These are phyloP conservation scores for Ogataea thermomethanolica DNA, from an alignment of 805 yeast species.

Conservation along the genomic window DNA sequence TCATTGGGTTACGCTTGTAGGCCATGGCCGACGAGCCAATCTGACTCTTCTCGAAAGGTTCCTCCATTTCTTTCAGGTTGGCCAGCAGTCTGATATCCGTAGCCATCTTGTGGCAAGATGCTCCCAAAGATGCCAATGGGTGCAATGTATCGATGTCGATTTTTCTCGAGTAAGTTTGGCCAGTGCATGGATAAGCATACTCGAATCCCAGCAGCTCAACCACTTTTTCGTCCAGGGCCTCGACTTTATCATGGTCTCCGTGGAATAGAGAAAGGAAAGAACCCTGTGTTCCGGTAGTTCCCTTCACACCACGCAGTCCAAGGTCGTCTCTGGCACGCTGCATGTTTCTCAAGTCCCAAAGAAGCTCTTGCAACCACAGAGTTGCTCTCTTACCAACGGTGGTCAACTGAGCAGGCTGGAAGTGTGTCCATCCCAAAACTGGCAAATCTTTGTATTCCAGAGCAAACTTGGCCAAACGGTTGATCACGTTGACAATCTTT, in stretches of 20 bases:
- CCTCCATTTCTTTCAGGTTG: constrained; percentile 95
- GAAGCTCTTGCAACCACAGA: constrained; percentile 93
- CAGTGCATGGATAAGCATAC: constrained; percentile 94
- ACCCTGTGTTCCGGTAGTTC: constrained; percentile 98
- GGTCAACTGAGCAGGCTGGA: constrained; percentile 98
- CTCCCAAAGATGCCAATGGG: constrained; percentile 93
- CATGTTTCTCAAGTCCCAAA: constrained; percentile 97
- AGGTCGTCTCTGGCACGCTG: constrained; percentile 94
- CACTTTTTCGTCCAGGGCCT: constrained; percentile 84
- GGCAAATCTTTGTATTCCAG: constrained; percentile 91
- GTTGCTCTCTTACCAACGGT: constrained; percentile 98
- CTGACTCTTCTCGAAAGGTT: constrained; percentile 97
- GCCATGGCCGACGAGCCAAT: constrained; percentile 99
- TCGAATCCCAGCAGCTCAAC: constrained; percentile 92
- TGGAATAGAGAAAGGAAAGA: constrained; percentile 93
- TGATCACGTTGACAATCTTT: constrained; percentile 91
- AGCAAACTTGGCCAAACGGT: constrained; percentile 85
- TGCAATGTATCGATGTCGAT: constrained; percentile 92
- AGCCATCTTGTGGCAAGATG: constrained; percentile 95
- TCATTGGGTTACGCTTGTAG: constrained; percentile 99
- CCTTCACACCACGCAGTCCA: constrained; percentile 97
- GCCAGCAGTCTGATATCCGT: constrained; percentile 95
- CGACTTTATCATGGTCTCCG: constrained; percentile 96
- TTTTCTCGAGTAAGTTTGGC: constrained; percentile 98
- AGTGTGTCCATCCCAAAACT: constrained; percentile 98